Conservation (phyloP, 768 basidiomycete genomes). For the Phaeotremella skinneri region DNA sequence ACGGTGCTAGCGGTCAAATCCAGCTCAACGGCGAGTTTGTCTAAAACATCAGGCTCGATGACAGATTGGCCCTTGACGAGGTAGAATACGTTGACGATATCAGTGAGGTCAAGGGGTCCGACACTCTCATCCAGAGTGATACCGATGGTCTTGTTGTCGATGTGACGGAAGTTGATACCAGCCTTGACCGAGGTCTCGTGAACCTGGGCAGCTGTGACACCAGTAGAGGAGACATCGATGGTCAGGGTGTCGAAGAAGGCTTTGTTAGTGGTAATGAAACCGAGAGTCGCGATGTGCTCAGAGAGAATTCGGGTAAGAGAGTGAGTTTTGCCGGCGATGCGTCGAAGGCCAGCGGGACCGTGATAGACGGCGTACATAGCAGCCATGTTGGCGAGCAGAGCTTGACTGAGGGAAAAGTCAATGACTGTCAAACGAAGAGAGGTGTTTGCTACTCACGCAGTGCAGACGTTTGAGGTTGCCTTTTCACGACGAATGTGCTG, state of each 20-base stretch:
- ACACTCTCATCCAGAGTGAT: conserved; percentile 92
- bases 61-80: conserved; percentile 55
- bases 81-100: conserved; percentile 77
- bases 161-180: conserved; percentile 77
- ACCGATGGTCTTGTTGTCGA: conserved; percentile 74
- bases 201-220: conserved; percentile 57
- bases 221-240: conserved; percentile 57
- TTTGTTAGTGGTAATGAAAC: conserved; percentile 67
- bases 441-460: conserved; percentile 56
- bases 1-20: conserved; percentile 53
- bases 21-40: conserved; percentile 53
- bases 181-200: conserved; percentile 65
- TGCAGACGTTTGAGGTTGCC: conserved; percentile 98
- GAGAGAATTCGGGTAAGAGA: conserved; percentile 75
- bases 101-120: conserved; percentile 68
- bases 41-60: conserved; percentile 44
- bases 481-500: conserved; percentile 97
- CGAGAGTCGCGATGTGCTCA: conserved; percentile 64
- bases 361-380: conserved; percentile 96
- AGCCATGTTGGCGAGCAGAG: conserved; percentile 97
- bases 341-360: conserved; percentile 77
- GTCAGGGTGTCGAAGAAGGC: conserved; percentile 89
- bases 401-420: conserved; percentile 58
- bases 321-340: conserved; percentile 89
- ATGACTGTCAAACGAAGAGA: background rate